phyloP scores from a whole-genome alignment of 257 asterid species.

The Fraxinus anomala region DNA sequence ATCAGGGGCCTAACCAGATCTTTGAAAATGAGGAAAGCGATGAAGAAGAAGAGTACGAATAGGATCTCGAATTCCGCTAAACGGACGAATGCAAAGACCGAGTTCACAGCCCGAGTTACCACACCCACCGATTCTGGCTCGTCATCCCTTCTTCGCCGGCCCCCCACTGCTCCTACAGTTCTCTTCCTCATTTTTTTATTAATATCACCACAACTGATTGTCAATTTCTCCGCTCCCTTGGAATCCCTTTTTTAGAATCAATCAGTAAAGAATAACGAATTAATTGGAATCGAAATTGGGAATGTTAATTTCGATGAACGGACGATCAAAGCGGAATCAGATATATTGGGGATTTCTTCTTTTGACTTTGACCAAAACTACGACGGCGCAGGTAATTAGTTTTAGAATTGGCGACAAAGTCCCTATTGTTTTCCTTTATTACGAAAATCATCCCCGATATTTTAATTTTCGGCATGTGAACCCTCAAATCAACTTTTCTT shows the following conservation, averaged over 20 bases:
- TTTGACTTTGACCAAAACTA: neutral
- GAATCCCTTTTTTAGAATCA: neutral
- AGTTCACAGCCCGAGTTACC: conserved; percentile 67
- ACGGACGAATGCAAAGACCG: conserved; percentile 62
- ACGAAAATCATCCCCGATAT: no score
- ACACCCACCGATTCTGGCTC: conserved; percentile 34
- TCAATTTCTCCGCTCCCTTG: neutral
- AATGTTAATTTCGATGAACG: neutral
- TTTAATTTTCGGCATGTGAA: no score
- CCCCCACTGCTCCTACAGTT: conserved; percentile 29
- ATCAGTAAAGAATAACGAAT: neutral
- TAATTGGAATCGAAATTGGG: neutral
- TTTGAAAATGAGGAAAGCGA: conserved; percentile 71
- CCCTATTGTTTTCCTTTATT: no score
- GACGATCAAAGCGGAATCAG: neutral
- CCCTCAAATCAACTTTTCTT: no score
- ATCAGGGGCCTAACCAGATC: conserved; percentile 60
- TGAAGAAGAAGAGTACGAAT: conserved; percentile 73
- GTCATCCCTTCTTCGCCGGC: conserved; percentile 31
- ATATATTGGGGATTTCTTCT: neutral
- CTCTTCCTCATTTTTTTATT: neutral
- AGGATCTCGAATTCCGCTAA: conserved; percentile 96
- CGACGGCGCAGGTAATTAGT: neutral
- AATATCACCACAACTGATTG: neutral
- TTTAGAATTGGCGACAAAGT: no score